Evolutionary conservation across 176 grass and related monocot genomes (phyloP).

Genomic region (Eleusine coracana): DNA sequence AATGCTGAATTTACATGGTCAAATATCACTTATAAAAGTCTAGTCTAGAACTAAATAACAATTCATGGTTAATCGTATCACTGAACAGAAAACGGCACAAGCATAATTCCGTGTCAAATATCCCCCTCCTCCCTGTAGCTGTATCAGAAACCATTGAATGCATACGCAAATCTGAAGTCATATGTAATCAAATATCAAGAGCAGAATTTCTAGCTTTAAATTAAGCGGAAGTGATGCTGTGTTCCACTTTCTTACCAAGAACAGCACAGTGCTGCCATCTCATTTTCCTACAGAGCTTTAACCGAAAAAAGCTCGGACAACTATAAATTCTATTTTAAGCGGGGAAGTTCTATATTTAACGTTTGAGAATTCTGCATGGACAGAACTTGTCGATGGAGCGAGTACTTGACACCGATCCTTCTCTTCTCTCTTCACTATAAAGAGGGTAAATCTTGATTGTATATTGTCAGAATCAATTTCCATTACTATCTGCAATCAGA

Average conservation of each 20-base stretch:
- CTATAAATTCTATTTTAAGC: not conserved
- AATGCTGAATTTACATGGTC: slow-evolving; percentile 21
- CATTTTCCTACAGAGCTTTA: not conserved
- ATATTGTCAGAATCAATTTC: not conserved
- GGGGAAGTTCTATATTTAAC: not conserved
- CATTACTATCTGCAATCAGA: not conserved
- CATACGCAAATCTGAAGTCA: not conserved
- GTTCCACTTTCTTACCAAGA: not conserved
- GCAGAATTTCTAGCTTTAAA: slow-evolving; percentile 5
- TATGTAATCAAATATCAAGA: not conserved
- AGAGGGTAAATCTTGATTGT: not conserved
- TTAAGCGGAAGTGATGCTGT: not conserved
- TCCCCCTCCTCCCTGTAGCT: not conserved
- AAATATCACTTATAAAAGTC: not conserved
- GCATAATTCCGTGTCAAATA: not conserved
- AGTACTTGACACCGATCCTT: not conserved
- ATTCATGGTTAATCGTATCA: not conserved
- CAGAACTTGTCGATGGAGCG: not conserved
- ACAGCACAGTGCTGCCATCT: not conserved
- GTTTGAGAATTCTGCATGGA: not conserved
- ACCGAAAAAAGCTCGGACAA: not conserved
- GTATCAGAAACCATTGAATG: not conserved
- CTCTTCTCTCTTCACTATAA: not conserved
- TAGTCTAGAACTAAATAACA: not conserved
- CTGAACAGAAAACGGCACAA: not conserved